Percentiles rank a stretch among this genome's conserved stretches.
Evolutionary conservation across 306 rosid species (phyloP).

Genomic region (Prunus davidiana): DNA sequence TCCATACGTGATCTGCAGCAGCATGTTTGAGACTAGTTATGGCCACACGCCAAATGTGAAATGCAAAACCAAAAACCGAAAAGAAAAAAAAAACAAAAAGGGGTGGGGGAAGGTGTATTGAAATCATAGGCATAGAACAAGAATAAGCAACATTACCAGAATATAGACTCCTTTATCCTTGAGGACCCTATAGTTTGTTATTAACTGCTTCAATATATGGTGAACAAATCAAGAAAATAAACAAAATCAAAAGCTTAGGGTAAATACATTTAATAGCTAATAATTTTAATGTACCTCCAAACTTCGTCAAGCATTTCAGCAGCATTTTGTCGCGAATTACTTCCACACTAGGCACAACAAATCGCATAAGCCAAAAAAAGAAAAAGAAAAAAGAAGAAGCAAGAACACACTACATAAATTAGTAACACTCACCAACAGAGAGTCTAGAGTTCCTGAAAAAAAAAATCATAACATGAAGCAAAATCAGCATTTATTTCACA

Average conservation of each 20-base stretch:
- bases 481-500: neutral
- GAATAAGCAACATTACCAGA: constrained; percentile 48
- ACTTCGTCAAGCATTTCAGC: constrained; percentile 74
- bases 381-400: neutral
- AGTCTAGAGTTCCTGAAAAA: constrained; percentile 85
- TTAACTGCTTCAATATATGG: constrained; percentile 89
- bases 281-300: constrained; percentile 70
- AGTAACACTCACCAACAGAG: constrained; percentile 57
- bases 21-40: constrained; percentile 24
- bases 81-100: neutral
- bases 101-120: neutral
- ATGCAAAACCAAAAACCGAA: neutral
- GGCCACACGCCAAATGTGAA: neutral
- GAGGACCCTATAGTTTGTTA: constrained; percentile 95
- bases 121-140: neutral
- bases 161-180: constrained; percentile 82
- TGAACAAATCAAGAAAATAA: constrained; percentile 72
- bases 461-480: constrained; percentile 3
- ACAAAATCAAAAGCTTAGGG: constrained; percentile 19
- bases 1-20: constrained; percentile 74
- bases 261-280: constrained; percentile 22
- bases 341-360: constrained; percentile 66
- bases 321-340: constrained; percentile 62
- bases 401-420: constrained; percentile 27
- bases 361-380: constrained; percentile 13